Percentiles rank a stretch among this genome's conserved stretches.
phyloP scores from a whole-genome alignment of 371 early-diverging fungal genomes.

The Mortierella sp. region DNA sequence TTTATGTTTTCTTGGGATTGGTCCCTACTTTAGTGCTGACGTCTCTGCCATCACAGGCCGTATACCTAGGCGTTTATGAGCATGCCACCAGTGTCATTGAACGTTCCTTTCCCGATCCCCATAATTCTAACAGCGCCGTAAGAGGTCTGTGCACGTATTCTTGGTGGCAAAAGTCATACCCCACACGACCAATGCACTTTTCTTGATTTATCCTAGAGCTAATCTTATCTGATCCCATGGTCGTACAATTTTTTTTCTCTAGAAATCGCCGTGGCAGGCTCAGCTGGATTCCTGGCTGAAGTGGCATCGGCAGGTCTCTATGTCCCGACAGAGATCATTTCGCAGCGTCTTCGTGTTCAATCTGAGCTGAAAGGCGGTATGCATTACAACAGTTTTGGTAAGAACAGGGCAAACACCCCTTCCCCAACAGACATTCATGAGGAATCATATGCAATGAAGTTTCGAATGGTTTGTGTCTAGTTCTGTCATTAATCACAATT shows the following conservation, averaged over 20 bases:
- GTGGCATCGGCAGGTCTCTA: conserved; percentile 33
- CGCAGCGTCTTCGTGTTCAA: conserved; percentile 47
- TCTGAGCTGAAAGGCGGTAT: conserved; percentile 38
- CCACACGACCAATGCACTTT: background rate
- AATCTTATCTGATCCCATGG: background rate
- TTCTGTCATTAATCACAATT: background rate
- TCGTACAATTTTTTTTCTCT: background rate
- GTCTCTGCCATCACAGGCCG: conserved; percentile 45
- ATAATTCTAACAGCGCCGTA: conserved; percentile 44
- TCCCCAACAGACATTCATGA: background rate
- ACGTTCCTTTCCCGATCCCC: conserved; percentile 38
- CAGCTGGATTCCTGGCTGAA: conserved; percentile 51
- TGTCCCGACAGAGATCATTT: conserved; percentile 49
- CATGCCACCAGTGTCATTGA: conserved; percentile 48
- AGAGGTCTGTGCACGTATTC: conserved; percentile 16
- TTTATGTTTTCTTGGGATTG: too few relatives aligned
- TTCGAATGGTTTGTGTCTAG: too few relatives aligned
- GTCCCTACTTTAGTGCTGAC: conserved; percentile 26
- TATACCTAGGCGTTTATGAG: conserved; percentile 51
- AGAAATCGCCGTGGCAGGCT: conserved; percentile 52
- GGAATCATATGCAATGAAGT: background rate
- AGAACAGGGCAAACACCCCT: background rate
- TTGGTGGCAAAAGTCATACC: background rate
- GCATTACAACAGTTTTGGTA: conserved; percentile 43
- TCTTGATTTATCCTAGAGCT: too few relatives aligned